Conservation (phyloP, 2,329 filamentous ascomycete species). For the Aureobasidium zeae region DNA sequence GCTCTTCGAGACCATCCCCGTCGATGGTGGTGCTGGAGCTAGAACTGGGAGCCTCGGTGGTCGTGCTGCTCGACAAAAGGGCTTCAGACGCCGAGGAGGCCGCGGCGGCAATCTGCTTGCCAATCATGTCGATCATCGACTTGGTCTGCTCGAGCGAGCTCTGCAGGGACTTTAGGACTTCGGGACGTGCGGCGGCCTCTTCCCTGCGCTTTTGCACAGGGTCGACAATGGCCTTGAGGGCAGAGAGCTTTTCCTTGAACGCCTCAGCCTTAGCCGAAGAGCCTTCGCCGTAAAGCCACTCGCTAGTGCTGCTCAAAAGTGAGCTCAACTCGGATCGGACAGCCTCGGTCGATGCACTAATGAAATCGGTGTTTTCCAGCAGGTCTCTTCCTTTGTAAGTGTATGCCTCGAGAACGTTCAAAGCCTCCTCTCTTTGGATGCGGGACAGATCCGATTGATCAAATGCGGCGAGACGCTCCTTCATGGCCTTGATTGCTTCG, state of each 20-base stretch:
- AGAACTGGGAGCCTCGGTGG: slow-evolving; percentile 36
- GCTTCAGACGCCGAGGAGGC: slow-evolving; percentile 35
- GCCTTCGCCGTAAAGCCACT: slow-evolving; percentile 88
- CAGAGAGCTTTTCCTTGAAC: slow-evolving; percentile 66
- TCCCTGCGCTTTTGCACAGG: slow-evolving; percentile 68
- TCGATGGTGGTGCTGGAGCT: slow-evolving; percentile 40
- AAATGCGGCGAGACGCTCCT: slow-evolving; percentile 66
- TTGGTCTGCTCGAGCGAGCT: slow-evolving; percentile 62
- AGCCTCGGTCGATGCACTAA: slow-evolving; percentile 58
- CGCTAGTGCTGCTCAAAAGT: slow-evolving; percentile 60
- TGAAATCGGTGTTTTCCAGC: slow-evolving; percentile 66
- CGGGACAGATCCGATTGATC: slow-evolving; percentile 75
- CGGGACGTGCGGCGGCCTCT: slow-evolving; percentile 63
- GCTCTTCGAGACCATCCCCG: slow-evolving; percentile 72
- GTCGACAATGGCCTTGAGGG: slow-evolving; percentile 65
- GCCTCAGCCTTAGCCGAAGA: slow-evolving; percentile 64
- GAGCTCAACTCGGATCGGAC: slow-evolving; percentile 59
- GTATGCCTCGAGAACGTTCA: slow-evolving; percentile 88
- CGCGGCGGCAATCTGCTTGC: slow-evolving; percentile 59
- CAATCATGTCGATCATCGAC: slow-evolving; percentile 60
- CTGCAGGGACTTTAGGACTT: slow-evolving; percentile 56
- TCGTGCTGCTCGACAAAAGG: slow-evolving; percentile 29
- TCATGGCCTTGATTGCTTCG: slow-evolving; percentile 51
- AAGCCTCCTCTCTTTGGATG: slow-evolving; percentile 67
- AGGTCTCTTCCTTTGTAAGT: slow-evolving; percentile 84